Evolutionary conservation across 2,329 filamentous ascomycete genomes (phyloP), one percentile per base, ranked within the genome.

Genomic region (Monosporascus sp.): DNA sequence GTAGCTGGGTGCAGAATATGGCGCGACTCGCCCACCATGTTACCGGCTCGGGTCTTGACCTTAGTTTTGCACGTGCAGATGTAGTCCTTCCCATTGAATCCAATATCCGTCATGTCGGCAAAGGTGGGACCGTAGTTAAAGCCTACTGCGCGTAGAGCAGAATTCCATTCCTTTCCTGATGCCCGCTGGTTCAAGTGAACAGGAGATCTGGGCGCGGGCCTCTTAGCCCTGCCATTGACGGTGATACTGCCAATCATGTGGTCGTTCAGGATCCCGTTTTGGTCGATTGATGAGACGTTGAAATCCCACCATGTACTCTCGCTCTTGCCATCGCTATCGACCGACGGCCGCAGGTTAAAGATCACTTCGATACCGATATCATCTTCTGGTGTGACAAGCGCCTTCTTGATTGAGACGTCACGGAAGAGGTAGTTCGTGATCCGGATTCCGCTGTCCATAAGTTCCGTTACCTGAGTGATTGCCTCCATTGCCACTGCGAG

Each of bases 91-190:
- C 62, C 60, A 44, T 70, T 58, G 45, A 60, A 62, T 27, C 56
- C 58, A 37, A 69, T 61, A 46, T 67, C 53, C 17, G 60, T 55
- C 55, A 71, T 66, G 34, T 61, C 61, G 51, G 69, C 67, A 59
- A 75, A 75, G 0, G 62, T 65, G 2, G 68, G 62, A 4, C 71
- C 72, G 52, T 72, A 76, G 38, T 66, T 53, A 48, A 74, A 70
- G 1, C 73, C 73, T 3, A 72, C 66, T 3, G 62, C 55, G 3
- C 56, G 53, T 3, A 75, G 60, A 4, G 65, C 62, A 2, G 69
- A 56, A 53, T 72, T 64, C 61, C 67, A 71, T 2, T 52, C 48
- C 42, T 65, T 67, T 3, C 60, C 62, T 4, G 55, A 56, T 2
- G 62, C 63, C 1, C 61, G 60, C 25, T 68, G 63, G n/a, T 24